Evolutionary conservation across 1,139 yeast species (phyloP).

Genomic region (Lodderomyces margitis): DNA sequence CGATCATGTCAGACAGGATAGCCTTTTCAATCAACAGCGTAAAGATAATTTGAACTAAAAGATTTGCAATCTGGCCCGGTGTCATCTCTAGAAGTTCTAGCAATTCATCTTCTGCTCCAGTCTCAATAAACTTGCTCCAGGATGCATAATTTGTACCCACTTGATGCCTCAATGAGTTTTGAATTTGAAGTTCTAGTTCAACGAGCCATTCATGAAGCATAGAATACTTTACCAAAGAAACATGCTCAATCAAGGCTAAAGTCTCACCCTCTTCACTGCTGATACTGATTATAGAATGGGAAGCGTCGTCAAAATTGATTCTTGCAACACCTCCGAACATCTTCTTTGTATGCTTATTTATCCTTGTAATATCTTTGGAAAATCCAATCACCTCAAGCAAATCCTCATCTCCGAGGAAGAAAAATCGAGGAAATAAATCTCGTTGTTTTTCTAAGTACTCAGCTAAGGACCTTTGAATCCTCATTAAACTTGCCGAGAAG

Average conservation of each 20-base stretch:
- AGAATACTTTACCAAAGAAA: conserved; percentile 43
- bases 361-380: conserved; percentile 44
- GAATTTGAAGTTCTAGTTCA: conserved; percentile 55
- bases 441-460: conserved; percentile 83
- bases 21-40: conserved; percentile 42
- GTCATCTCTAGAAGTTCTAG: conserved; percentile 17
- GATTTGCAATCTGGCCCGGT: conserved; percentile 59
- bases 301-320: conserved; percentile 39
- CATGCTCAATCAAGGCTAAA: conserved; percentile 42
- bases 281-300: conserved; percentile 45
- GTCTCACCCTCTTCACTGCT: conserved; percentile 65
- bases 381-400: conserved; percentile 79
- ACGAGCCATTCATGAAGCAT: conserved; percentile 64
- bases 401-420: conserved; percentile 90
- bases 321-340: conserved; percentile 68
- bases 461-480: conserved; percentile 64
- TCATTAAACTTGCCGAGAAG: conserved; percentile 53
- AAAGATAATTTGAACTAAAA: conserved; percentile 62
- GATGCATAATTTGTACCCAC: conserved; percentile 11
- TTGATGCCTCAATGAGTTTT: conserved; percentile 42
- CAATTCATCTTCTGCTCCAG: conserved; percentile 8
- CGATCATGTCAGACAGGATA: conserved; percentile 12
- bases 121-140: conserved; percentile 15
- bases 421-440: conserved; percentile 75
- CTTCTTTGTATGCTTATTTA: conserved; percentile 64